Evolutionary conservation across 2,329 filamentous ascomycete species (phyloP), one percentile per base, ranked within the genome.

Genomic region (Colletotrichum zoysiae): DNA sequence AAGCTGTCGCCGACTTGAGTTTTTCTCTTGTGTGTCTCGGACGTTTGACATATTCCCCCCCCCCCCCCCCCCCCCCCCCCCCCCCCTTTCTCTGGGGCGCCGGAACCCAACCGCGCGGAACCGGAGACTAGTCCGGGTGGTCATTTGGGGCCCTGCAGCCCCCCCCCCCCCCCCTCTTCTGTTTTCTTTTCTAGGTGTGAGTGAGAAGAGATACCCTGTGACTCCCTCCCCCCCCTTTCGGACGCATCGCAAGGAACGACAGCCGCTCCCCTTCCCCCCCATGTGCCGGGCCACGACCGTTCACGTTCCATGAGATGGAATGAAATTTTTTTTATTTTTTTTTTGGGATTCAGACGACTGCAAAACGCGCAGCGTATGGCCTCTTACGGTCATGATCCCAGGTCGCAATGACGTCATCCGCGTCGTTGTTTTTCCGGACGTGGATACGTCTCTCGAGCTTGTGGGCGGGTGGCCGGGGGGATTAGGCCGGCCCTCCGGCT

Each of bases 91-190:
- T n/a, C n/a, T n/a, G 46, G 55, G 48, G 68, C 65, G 59, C 65
- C 65, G 26, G 65, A 69, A 48, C 65, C 59, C 69, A 53, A 71
- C 66, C 59, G 69, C 59, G 69, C 69, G 69, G 69, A 59, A 65
- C 69, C 65, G 65, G 69, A 65, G 69, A 42, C 30, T 20, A 60
- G 53, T 50, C 40, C 60, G 46, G 20, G n/a, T 35, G 38, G 35
- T n/a, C 50, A 57, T 18, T 18, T 8, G 23, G 35, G 35, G 33
- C 38, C 57, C 57, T 51, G 20, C n/a, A n/a, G n/a, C n/a, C n/a
- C n/a, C n/a, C n/a, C n/a, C 11, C 11, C 12, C 12, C 12, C 12
- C 12, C 12, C 3, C 20, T 18, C 8, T 46, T n/a, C 2, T 46
- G 1, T 46, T 9, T 44, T 5, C 2, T 46, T 7, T 1, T 1